Evolutionary conservation across 768 basidiomycete genomes (phyloP).

Genomic region (Clavulina sp.): DNA sequence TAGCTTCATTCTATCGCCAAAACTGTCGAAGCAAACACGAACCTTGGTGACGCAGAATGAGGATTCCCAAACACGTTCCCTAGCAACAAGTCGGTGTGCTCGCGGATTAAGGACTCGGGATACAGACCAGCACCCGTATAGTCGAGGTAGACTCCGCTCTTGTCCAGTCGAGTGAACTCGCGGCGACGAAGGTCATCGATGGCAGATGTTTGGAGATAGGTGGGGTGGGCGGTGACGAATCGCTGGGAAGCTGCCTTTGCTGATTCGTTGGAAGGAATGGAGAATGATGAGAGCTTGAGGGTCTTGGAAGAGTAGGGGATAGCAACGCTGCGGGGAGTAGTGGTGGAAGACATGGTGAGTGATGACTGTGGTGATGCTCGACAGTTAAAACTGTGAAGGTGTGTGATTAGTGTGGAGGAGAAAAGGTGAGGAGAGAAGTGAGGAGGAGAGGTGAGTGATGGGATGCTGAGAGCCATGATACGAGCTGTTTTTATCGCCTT

Average conservation of each 20-base stretch:
- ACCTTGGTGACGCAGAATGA: background rate
- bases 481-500: no score
- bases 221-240: background rate
- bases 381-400: no score
- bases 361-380: no score
- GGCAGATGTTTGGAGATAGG: background rate
- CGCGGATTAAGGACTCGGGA: conserved; percentile 6
- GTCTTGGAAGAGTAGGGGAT: background rate
- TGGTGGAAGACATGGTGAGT: no score
- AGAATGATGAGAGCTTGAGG: background rate
- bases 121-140: conserved; percentile 9
- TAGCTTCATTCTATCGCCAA: no score
- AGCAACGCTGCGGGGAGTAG: no score
- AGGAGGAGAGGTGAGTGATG: no score
- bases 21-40: no score
- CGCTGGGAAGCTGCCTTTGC: background rate
- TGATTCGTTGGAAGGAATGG: background rate
- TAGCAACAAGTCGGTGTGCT: conserved; percentile 3
- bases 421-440: no score
- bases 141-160: conserved; percentile 2
- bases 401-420: no score
- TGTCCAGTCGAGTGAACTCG: conserved; percentile 3
- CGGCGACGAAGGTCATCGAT: conserved; percentile 4
- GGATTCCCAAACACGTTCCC: conserved; percentile 7
- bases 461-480: no score